Evolutionary conservation across 805 yeast genomes (phyloP).

Genomic region (Hanseniaspora thailandica): DNA sequence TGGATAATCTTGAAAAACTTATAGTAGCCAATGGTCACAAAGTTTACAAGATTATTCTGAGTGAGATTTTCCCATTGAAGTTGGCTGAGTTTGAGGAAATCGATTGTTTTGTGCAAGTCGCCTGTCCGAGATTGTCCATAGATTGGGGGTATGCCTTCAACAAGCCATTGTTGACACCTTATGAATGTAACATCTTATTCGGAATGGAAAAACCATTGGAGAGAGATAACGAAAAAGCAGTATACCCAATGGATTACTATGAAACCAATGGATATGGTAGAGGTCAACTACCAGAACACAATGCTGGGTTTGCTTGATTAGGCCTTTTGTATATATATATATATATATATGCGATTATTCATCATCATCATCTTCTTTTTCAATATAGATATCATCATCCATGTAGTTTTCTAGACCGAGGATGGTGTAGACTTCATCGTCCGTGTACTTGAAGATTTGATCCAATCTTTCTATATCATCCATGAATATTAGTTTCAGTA

Average conservation of each 20-base stretch:
- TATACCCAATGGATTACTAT: conserved; percentile 94
- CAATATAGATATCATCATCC: conserved; percentile 14
- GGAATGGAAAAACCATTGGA: conserved; percentile 56
- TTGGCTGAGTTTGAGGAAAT: conserved; percentile 83
- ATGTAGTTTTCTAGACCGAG: conserved; percentile 49
- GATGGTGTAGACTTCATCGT: conserved; percentile 49
- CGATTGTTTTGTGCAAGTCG: conserved; percentile 93
- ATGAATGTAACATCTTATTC: conserved; percentile 86
- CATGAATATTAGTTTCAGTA: conserved; percentile 29
- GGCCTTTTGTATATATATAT: not conserved
- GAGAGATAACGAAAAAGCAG: conserved; percentile 30
- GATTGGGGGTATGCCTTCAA: conserved; percentile 98
- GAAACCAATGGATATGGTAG: conserved; percentile 83
- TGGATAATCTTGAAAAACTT: conserved; percentile 49
- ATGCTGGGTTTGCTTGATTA: conserved; percentile 19
- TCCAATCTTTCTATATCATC: conserved; percentile 20
- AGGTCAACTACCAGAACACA: conserved; percentile 53
- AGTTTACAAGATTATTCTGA: conserved; percentile 69
- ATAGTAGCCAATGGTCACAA: conserved; percentile 46
- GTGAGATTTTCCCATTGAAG: conserved; percentile 89
- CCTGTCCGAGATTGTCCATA: conserved; percentile 89
- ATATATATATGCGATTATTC: not conserved
- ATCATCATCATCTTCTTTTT: conserved; percentile 19
- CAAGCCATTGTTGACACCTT: conserved; percentile 85
- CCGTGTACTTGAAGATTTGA: conserved; percentile 24